A percentile compares a stretch with the other conserved stretches of the same genome.
These are phyloP conservation scores for Lasiosphaeria ovina DNA, from an alignment of 495 filamentous ascomycete species.

Conservation along the genomic window DNA sequence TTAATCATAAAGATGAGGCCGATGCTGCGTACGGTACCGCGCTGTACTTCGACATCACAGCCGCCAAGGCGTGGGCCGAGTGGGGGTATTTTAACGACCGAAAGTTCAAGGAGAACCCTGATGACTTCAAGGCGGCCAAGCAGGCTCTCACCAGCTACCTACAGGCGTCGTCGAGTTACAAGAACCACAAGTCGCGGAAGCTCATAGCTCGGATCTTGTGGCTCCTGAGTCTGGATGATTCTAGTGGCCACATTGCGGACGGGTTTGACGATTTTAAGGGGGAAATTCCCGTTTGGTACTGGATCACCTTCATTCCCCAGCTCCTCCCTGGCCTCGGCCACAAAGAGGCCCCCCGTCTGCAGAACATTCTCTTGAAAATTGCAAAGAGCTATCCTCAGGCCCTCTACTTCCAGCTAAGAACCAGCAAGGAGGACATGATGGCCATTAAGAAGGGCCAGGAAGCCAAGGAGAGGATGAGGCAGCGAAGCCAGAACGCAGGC, in stretches of 20 bases:
- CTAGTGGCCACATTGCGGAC: conserved; percentile 71
- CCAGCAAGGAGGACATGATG: conserved; percentile 91
- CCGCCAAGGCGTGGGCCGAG: conserved; percentile 98
- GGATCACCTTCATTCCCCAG: conserved; percentile 98
- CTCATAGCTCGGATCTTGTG: conserved; percentile 92
- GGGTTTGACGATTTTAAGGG: conserved; percentile 94
- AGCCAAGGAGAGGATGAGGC: conserved; percentile 54
- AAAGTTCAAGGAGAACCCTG: conserved; percentile 84
- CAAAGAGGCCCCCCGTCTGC: conserved; percentile 82
- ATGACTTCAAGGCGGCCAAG: conserved; percentile 73
- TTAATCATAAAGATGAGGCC: conserved; percentile 82
- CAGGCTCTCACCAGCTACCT: conserved; percentile 95
- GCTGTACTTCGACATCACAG: conserved; percentile 88
- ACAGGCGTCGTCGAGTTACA: conserved; percentile 92
- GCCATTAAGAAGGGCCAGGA: conserved; percentile 87
- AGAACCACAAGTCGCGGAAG: conserved; percentile 95
- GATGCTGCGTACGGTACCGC: conserved; percentile 93
- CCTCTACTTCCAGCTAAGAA: conserved; percentile 90
- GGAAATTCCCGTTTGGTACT: conserved; percentile 96
- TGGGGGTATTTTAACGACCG: conserved; percentile 98
- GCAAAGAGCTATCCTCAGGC: conserved; percentile 93
- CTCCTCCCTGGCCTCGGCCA: conserved; percentile 84
- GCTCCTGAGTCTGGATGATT: conserved; percentile 91
- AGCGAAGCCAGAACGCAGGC: conserved; percentile 13
- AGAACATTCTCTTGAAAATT: conserved; percentile 82